Evolutionary conservation across 352 stramenopile genomes (phyloP).

Genomic region (Globisporangium polare): DNA sequence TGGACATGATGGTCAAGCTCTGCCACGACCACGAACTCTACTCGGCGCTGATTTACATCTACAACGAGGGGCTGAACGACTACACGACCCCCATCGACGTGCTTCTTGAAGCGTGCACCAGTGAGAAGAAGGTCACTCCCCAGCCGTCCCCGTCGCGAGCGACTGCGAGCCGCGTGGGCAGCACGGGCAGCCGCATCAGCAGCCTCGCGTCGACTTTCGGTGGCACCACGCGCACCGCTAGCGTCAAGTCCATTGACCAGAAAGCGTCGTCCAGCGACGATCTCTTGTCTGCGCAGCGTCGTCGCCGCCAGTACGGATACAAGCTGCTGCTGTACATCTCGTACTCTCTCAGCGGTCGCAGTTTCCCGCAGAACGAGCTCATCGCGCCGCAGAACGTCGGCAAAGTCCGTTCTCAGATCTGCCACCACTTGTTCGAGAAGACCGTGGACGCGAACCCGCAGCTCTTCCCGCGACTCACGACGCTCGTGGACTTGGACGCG

Average conservation of each 20-base stretch:
- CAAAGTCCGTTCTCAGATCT: constrained; percentile 73
- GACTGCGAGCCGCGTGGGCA: constrained; percentile 11
- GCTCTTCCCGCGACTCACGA: constrained; percentile 79
- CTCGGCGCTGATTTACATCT: constrained; percentile 94
- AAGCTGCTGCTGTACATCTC: constrained; percentile 90
- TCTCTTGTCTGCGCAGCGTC: constrained; percentile 46
- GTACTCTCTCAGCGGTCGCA: constrained; percentile 87
- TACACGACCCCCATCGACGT: constrained; percentile 91
- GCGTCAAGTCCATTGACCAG: constrained; percentile 30
- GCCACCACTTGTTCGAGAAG: constrained; percentile 86
- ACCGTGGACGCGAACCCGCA: constrained; percentile 24
- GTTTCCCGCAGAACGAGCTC: constrained; percentile 84
- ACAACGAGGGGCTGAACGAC: constrained; percentile 91
- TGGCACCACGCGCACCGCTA: constrained; percentile 32
- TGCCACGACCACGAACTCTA: constrained; percentile 91
- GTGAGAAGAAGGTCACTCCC: constrained; percentile 28
- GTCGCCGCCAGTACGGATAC: constrained; percentile 74
- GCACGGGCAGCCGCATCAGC: constrained; percentile 46
- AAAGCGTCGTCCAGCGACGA: constrained; percentile 28
- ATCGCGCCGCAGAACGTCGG: constrained; percentile 63
- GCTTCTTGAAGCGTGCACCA: constrained; percentile 76
- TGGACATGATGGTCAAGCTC: constrained; percentile 93
- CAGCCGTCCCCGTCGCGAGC: constrained; percentile 12
- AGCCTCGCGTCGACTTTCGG: constrained; percentile 67
- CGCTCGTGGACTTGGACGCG: constrained; percentile 73